Evolutionary conservation across 2,329 filamentous ascomycete genomes (phyloP), one percentile per base, ranked within the genome.

Genomic region (Aureobasidium leucospermi): DNA sequence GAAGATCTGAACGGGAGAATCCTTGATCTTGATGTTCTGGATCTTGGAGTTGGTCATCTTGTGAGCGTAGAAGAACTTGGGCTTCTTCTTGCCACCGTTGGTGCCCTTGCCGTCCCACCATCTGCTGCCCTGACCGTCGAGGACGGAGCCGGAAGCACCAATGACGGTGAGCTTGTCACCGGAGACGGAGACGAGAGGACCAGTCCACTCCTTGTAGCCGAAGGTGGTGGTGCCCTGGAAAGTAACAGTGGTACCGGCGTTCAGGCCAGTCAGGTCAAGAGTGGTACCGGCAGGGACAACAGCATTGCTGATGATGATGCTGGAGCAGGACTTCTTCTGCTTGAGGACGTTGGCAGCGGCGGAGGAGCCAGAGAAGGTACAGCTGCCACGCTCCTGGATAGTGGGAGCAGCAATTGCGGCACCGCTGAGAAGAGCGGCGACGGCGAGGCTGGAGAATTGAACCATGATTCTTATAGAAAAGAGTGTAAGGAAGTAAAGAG

Each of bases 141-240:
- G 77, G 16, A 76, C 71, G 62, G 75, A 76, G 19, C 80, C 84
- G 1, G 73, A 65, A 23, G 78, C 78, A 46, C 81, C 81, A 10
- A 74, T 74, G 41, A 87, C 75, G 32, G 76, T 77, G 64, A 86
- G 77, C 62, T 76, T 73, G 42, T 71, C 80, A 39, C 85, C 86
- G 1, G 79, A 80, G 62, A 88, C 75, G 29, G 79, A 78, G 65
- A 89, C 77, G 15, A 89, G 75, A 48, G 85, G 85, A 0, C 86
- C 85, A 1, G 70, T 69, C 85, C 85, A 88, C 66, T 85, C 81
- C 63, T 82, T 75, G 73, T 86, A 87, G 19, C 77, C 85, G 67
- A 85, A 89, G 56, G 81, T 83, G 19, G 85, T 88, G 13, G 76
- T 82, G 43, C 86, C 86, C 60, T 82, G 71, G 71, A 88, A 88